These are phyloP conservation scores for Tuber melanosporum DNA, from an alignment of 495 filamentous ascomycete species.

Conservation along the genomic window DNA sequence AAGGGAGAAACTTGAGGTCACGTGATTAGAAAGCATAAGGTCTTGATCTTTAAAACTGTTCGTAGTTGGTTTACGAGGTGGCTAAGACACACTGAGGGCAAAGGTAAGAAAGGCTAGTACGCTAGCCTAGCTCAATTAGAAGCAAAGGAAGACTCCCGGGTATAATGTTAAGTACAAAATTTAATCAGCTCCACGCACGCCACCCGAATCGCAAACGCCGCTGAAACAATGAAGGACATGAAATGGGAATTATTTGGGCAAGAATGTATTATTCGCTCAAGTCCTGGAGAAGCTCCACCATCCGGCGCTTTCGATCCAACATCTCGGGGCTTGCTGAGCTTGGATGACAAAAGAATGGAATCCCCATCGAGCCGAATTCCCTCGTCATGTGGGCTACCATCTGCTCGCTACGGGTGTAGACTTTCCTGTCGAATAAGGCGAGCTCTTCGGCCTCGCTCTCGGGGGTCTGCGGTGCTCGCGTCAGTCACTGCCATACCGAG, in stretches of 20 bases:
- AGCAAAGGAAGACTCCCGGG: not conserved
- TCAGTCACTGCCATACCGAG: not conserved
- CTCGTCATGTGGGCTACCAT: slow-evolving; percentile 55
- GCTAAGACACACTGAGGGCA: not conserved
- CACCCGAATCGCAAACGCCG: not conserved
- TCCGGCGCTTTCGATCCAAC: slow-evolving; percentile 51
- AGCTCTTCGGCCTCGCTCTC: slow-evolving; percentile 54
- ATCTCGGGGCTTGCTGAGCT: slow-evolving; percentile 46
- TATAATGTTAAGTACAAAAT: not conserved
- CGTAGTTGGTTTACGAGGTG: not conserved
- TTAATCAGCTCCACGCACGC: not conserved
- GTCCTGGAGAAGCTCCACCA: slow-evolving; percentile 59
- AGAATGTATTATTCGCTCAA: slow-evolving; percentile 45
- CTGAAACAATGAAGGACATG: not conserved
- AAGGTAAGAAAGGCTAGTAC: not conserved
- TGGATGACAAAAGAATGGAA: slow-evolving; percentile 57
- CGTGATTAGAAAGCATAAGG: not conserved
- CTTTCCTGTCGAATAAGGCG: slow-evolving; percentile 54
- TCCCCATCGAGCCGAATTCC: slow-evolving; percentile 53
- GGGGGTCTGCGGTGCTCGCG: slow-evolving; percentile 18
- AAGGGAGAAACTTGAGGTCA: not conserved
- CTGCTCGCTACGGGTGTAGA: slow-evolving; percentile 53
- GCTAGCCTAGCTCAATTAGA: not conserved
- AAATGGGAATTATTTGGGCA: not conserved
- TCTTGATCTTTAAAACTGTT: not conserved